These are phyloP conservation scores for Triangularia setosa DNA, from an alignment of 2,329 filamentous ascomycete species.

Conservation along the genomic window DNA sequence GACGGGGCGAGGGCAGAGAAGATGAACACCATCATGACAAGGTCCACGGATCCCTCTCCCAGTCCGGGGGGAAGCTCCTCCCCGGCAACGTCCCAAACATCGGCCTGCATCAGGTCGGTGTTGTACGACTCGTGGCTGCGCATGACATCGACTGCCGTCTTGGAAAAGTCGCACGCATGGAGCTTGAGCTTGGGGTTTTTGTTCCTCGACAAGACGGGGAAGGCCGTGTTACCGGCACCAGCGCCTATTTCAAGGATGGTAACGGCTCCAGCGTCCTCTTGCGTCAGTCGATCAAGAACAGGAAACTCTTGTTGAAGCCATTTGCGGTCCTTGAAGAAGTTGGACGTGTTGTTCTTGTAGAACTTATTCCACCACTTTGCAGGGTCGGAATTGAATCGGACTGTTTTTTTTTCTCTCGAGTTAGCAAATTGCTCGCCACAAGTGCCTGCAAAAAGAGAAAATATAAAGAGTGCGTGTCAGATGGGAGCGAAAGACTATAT, in stretches of 20 bases:
- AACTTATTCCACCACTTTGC: constrained; percentile 98
- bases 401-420: constrained; percentile 43
- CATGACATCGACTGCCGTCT: constrained; percentile 92
- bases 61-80: constrained; percentile 72
- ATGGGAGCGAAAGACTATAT: constrained; percentile 71
- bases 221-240: constrained; percentile 93
- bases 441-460: constrained; percentile 10
- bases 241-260: constrained; percentile 87
- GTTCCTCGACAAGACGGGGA: constrained; percentile 82
- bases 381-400: constrained; percentile 82
- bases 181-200: constrained; percentile 77
- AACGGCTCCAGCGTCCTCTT: constrained; percentile 63
- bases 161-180: constrained; percentile 94
- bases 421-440: constrained; percentile 35
- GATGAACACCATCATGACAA: constrained; percentile 94
- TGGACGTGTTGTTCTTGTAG: constrained; percentile 94
- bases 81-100: constrained; percentile 88
- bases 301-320: constrained; percentile 97
- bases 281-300: constrained; percentile 71
- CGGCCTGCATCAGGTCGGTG: constrained; percentile 69
- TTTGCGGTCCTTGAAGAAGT: constrained; percentile 98
- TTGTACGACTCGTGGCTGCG: constrained; percentile 74
- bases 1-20: constrained; percentile 84
- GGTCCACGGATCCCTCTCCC: constrained; percentile 74
- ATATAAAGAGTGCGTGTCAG: constrained; percentile 42